These are phyloP conservation scores for Hemileia vastatrix DNA, from an alignment of 1,284 basidiomycete species.

Conservation along the genomic window DNA sequence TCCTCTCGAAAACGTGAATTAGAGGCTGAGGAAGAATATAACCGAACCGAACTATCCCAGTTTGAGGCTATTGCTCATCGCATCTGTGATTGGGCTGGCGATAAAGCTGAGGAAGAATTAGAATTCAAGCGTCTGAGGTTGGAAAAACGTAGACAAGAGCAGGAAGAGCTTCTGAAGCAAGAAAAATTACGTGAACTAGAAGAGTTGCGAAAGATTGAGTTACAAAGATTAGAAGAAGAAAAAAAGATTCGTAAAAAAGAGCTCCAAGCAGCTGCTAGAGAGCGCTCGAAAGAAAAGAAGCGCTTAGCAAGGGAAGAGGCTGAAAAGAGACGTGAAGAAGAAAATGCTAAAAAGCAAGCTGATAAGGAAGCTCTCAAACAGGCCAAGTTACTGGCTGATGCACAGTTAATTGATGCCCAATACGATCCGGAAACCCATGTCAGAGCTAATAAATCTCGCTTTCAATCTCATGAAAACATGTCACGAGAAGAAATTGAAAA, in stretches of 20 bases:
- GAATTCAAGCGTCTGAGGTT: slow-evolving; percentile 2
- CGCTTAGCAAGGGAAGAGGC: slow-evolving; percentile 15
- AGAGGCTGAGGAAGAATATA: slow-evolving; percentile 8
- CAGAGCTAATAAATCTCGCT: too few relatives aligned
- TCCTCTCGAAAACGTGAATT: slow-evolving; percentile 20
- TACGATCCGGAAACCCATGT: too few relatives aligned
- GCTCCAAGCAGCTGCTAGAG: slow-evolving; percentile 4
- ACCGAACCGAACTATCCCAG: slow-evolving; percentile 13
- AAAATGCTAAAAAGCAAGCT: slow-evolving; percentile 9
- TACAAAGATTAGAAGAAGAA: slow-evolving; percentile 13
- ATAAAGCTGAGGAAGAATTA: slow-evolving; percentile 13
- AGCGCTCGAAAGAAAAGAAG: slow-evolving; percentile 9
- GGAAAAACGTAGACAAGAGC: slow-evolving; percentile 11
- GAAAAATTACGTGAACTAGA: slow-evolving; percentile 9
- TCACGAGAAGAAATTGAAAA: too few relatives aligned
- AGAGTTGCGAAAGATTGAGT: slow-evolving; percentile 5
- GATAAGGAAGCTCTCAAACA: slow-evolving; percentile 12
- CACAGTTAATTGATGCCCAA: too few relatives aligned
- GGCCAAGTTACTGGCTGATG: too few relatives aligned
- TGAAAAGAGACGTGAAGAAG: slow-evolving; percentile 7
- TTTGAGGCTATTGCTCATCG: slow-evolving; percentile 10
- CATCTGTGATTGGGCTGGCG: slow-evolving; percentile 19
- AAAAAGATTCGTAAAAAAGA: slow-evolving; percentile 14
- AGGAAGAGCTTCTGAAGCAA: slow-evolving; percentile 14
- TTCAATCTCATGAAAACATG: too few relatives aligned